These are phyloP conservation scores for Solanum paucissectum DNA, from an alignment of 257 asterid species.

Conservation along the genomic window DNA sequence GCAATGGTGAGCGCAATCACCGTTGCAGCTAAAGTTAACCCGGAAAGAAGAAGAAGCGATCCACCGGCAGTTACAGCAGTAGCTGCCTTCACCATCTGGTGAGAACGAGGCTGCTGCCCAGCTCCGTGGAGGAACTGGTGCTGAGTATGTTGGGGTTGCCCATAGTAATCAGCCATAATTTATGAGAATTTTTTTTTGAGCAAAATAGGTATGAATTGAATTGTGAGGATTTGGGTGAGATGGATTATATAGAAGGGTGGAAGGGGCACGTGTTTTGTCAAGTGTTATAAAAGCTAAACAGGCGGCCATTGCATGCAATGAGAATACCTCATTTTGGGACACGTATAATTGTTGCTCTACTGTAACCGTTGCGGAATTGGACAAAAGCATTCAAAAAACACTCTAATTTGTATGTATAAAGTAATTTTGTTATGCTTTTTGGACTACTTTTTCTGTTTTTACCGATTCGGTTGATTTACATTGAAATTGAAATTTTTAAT, in stretches of 20 bases:
- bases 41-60: constrained; percentile 52
- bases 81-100: constrained; percentile 48
- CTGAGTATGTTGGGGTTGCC: background rate
- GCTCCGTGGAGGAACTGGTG: background rate
- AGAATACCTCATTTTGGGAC: background rate
- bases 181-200: background rate
- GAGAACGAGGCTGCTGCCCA: constrained; percentile 28
- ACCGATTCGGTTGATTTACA: background rate
- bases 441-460: background rate
- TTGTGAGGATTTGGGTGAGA: background rate
- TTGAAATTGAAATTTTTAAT: too few relatives aligned
- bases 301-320: background rate
- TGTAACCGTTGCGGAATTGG: background rate
- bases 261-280: background rate
- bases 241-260: background rate
- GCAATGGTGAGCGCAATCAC: constrained; percentile 59
- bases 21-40: constrained; percentile 49
- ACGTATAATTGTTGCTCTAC: background rate
- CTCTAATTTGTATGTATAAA: background rate
- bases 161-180: constrained; percentile 27
- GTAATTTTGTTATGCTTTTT: background rate
- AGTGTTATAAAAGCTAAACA: background rate
- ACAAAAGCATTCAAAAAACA: background rate
- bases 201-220: background rate
- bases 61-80: constrained; percentile 72